A percentile compares a stretch with the other conserved stretches of the same genome.
Evolutionary conservation across 768 basidiomycete genomes (phyloP).

Genomic region (Tulasnella sp.): DNA sequence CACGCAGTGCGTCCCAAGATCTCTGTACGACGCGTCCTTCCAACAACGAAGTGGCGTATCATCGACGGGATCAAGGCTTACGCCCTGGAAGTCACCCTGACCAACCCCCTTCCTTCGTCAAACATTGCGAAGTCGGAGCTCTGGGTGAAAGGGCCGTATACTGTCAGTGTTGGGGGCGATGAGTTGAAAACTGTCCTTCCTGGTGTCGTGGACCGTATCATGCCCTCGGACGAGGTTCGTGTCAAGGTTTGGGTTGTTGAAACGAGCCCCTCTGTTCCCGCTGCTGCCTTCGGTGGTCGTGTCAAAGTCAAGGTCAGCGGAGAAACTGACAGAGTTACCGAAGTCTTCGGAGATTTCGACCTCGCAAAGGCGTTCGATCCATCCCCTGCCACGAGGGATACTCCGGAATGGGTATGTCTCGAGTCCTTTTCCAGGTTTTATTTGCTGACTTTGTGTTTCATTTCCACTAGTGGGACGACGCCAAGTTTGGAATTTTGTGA

Average conservation of each 20-base stretch:
- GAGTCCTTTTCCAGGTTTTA: not conserved
- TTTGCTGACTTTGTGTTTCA: not conserved
- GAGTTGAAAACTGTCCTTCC: constrained; percentile 32
- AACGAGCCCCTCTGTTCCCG: too few relatives aligned
- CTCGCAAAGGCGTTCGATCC: too few relatives aligned
- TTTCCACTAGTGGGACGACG: constrained; percentile 35
- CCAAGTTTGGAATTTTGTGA: constrained; percentile 47
- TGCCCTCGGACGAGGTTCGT: constrained; percentile 39
- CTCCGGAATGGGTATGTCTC: constrained; percentile 41
- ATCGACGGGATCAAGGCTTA: constrained; percentile 17
- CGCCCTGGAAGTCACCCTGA: constrained; percentile 38
- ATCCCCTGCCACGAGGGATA: constrained; percentile 31
- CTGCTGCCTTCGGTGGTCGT: too few relatives aligned
- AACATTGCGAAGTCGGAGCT: not conserved
- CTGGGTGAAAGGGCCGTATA: constrained; percentile 9
- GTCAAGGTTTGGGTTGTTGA: constrained; percentile 31
- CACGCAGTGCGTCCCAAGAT: not conserved
- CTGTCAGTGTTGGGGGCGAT: not conserved
- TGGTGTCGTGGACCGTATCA: constrained; percentile 32
- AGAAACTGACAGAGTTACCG: too few relatives aligned
- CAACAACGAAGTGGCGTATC: constrained; percentile 16
- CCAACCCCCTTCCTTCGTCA: constrained; percentile 36
- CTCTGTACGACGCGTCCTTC: constrained; percentile 1
- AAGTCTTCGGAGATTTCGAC: too few relatives aligned
- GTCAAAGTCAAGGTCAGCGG: too few relatives aligned